Evolutionary conservation across 441 rosid species (phyloP).

Genomic region (Eruca vesicaria): DNA sequence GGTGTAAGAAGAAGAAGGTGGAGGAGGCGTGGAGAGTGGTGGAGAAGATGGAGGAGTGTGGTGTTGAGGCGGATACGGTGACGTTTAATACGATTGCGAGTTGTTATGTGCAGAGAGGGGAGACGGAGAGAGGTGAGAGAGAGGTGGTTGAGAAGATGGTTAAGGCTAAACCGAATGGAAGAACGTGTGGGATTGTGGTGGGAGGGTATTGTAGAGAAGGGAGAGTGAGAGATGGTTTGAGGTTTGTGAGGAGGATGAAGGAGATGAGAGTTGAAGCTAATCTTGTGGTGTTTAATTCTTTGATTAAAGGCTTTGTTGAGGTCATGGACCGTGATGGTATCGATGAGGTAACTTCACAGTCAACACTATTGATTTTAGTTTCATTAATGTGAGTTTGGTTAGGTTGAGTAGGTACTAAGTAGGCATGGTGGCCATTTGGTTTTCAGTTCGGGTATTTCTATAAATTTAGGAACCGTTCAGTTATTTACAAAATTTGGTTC

Average conservation of each 20-base stretch:
- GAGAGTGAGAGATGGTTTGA: constrained; percentile 53
- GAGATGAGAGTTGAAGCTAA: constrained; percentile 51
- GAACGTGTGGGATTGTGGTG: constrained; percentile 60
- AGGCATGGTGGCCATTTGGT: background rate
- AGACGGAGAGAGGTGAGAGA: constrained; percentile 46
- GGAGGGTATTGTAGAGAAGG: constrained; percentile 63
- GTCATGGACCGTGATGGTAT: constrained; percentile 59
- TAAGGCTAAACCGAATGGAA: constrained; percentile 49
- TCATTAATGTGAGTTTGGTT: background rate
- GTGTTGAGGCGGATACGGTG: constrained; percentile 55
- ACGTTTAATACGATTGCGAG: constrained; percentile 63
- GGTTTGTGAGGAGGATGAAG: constrained; percentile 53
- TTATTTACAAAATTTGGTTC: background rate
- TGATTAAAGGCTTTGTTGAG: constrained; percentile 60
- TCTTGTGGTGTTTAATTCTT: constrained; percentile 55
- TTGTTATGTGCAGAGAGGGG: constrained; percentile 54
- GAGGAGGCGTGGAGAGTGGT: constrained; percentile 62
- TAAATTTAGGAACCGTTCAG: background rate
- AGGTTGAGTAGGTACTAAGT: background rate
- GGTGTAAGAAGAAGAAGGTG: constrained; percentile 61
- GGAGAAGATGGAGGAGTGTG: constrained; percentile 49
- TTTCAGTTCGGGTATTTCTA: background rate
- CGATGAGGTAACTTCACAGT: constrained; percentile 56
- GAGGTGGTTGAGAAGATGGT: constrained; percentile 50
- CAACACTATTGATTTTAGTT: background rate